A percentile compares a stretch with the other conserved stretches of the same genome.
Conservation (phyloP, 495 filamentous ascomycete genomes). For the Apiosordaria backusii region DNA sequence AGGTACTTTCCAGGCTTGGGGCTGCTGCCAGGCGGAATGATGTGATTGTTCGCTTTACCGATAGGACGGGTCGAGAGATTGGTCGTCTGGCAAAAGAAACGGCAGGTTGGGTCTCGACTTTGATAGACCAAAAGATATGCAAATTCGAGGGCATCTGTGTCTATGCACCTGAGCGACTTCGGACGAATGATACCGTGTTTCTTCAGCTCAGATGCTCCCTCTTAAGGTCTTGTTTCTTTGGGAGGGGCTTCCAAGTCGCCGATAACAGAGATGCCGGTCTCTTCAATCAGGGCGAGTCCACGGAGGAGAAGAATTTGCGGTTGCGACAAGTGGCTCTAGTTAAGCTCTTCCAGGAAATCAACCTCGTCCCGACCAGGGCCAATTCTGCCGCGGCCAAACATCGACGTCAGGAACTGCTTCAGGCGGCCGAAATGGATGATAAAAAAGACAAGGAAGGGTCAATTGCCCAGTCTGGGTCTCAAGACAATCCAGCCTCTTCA, state of each 20-base stretch:
- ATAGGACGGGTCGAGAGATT: constrained; percentile 71
- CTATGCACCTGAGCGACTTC: constrained; percentile 77
- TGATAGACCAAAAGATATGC: constrained; percentile 90
- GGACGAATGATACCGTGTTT: constrained; percentile 90
- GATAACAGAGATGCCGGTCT: constrained; percentile 64
- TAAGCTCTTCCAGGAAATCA: constrained; percentile 84
- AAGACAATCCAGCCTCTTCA: constrained; percentile 47
- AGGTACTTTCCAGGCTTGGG: constrained; percentile 12
- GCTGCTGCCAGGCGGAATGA: constrained; percentile 61
- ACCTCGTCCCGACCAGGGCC: constrained; percentile 65
- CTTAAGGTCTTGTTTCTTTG: constrained; percentile 67
- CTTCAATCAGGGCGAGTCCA: constrained; percentile 73
- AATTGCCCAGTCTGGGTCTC: constrained; percentile 17
- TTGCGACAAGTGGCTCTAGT: constrained; percentile 83
- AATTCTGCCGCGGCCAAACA: constrained; percentile 76
- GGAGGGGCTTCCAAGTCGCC: constrained; percentile 51
- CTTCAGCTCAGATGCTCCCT: constrained; percentile 80
- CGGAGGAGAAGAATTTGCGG: constrained; percentile 80
- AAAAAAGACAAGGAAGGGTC: constrained; percentile 60
- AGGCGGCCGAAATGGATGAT: constrained; percentile 81
- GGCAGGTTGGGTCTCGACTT: constrained; percentile 88
- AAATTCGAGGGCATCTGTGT: constrained; percentile 84
- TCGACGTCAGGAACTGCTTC: constrained; percentile 75
- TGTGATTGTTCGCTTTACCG: constrained; percentile 92
- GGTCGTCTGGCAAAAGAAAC: constrained; percentile 86